These are phyloP conservation scores for Abrus pulchellus DNA, from an alignment of 306 rosid species.

Conservation along the genomic window DNA sequence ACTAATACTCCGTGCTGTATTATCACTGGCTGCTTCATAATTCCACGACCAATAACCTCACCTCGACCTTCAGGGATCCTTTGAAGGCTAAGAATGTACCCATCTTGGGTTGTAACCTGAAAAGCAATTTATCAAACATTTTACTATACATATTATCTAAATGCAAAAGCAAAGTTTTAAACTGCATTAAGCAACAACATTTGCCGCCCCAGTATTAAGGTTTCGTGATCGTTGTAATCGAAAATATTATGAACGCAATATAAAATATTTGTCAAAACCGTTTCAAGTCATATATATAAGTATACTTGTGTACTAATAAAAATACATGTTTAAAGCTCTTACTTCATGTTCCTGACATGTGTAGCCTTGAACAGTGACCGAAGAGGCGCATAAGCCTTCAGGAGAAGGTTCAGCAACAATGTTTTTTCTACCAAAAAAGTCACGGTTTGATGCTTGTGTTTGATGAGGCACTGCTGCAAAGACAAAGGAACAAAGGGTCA, in stretches of 20 bases:
- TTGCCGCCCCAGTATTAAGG: no score
- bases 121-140: background rate
- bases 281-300: no score
- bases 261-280: no score
- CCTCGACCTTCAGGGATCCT: constrained; percentile 76
- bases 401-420: background rate
- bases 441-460: constrained; percentile 47
- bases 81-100: constrained; percentile 78
- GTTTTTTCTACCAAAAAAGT: constrained; percentile 28
- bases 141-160: no score
- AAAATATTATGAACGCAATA: no score
- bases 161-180: no score
- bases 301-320: no score
- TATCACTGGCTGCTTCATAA: constrained; percentile 72
- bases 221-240: no score
- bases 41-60: constrained; percentile 7
- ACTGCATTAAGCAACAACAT: no score
- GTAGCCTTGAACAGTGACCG: constrained; percentile 73
- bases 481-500: constrained; percentile 45
- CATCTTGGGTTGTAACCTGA: constrained; percentile 84
- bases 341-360: constrained; percentile 81
- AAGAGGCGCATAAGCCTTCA: constrained; percentile 72
- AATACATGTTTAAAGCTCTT: background rate
- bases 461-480: constrained; percentile 23
- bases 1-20: constrained; percentile 84